These are phyloP conservation scores for Tardiomyces depauwii DNA, from an alignment of 1,139 yeast genomes.

Conservation along the genomic window DNA sequence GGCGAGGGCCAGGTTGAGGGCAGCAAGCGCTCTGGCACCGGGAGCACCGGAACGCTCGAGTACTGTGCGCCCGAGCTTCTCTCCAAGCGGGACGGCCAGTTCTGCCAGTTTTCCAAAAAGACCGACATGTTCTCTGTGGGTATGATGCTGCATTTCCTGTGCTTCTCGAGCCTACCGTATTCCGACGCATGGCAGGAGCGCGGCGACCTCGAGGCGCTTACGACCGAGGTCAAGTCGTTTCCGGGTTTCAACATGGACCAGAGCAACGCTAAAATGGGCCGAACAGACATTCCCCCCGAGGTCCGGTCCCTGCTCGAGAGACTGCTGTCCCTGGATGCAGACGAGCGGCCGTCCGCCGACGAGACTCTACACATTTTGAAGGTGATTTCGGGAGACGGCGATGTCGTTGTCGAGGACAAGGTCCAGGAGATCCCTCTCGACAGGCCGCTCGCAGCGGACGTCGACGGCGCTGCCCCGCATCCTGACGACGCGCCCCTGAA, in stretches of 20 bases:
- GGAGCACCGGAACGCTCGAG: conserved; percentile 79
- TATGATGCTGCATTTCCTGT: conserved; percentile 61
- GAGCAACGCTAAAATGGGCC: conserved; percentile 13
- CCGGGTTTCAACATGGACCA: conserved; percentile 19
- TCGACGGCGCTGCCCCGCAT: no score
- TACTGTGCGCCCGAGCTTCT: conserved; percentile 80
- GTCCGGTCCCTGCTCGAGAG: conserved; percentile 28
- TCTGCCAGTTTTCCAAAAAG: conserved; percentile 49
- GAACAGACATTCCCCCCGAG: conserved; percentile 27
- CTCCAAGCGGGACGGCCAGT: conserved; percentile 16
- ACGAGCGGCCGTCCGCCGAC: conserved; percentile 34
- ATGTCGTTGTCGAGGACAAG: neutral
- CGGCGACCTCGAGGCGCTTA: conserved; percentile 27
- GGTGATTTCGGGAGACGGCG: neutral
- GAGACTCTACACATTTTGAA: conserved; percentile 28
- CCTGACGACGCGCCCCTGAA: no score
- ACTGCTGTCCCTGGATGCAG: conserved; percentile 28
- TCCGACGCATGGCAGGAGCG: conserved; percentile 22
- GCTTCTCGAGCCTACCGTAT: conserved; percentile 63
- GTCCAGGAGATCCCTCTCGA: neutral
- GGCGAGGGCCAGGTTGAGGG: conserved; percentile 82
- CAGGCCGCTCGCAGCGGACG: no score
- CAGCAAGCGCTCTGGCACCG: conserved; percentile 44
- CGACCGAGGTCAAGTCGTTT: conserved; percentile 30
- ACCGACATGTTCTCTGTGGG: conserved; percentile 81